Evolutionary conservation across 352 stramenopile species (phyloP).

Genomic region (Elongisporangium senticosum): DNA sequence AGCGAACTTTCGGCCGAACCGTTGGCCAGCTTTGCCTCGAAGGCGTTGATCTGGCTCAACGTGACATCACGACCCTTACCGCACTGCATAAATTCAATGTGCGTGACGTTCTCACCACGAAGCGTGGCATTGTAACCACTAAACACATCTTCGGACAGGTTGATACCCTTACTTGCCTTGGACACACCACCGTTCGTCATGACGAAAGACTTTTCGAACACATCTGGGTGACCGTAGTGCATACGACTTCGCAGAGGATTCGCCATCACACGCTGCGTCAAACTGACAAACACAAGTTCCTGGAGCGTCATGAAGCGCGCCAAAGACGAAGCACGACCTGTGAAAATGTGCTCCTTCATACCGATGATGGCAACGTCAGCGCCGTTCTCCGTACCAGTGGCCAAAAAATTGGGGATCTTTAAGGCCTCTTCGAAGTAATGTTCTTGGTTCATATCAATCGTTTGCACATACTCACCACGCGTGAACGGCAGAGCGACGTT

Average conservation of each 20-base stretch:
- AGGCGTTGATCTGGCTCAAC: constrained; percentile 83
- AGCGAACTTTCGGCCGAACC: constrained; percentile 76
- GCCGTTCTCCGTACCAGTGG: constrained; percentile 58
- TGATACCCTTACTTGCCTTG: constrained; percentile 86
- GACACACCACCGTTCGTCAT: constrained; percentile 84
- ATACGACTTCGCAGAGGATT: constrained; percentile 70
- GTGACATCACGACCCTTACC: constrained; percentile 86
- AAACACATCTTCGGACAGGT: constrained; percentile 88
- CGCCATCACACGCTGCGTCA: constrained; percentile 79
- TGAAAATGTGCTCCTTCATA: constrained; percentile 90
- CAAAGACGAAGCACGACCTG: constrained; percentile 73
- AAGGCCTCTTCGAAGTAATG: constrained; percentile 87
- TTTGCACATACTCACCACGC: constrained; percentile 82
- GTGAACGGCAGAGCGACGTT: constrained; percentile 85
- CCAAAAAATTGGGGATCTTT: constrained; percentile 86
- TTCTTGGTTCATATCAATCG: constrained; percentile 91
- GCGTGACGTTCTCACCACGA: constrained; percentile 69
- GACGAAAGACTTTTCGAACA: constrained; percentile 85
- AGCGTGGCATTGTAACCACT: constrained; percentile 81
- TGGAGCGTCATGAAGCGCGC: constrained; percentile 87
- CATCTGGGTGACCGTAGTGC: constrained; percentile 87
- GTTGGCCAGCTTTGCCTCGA: constrained; percentile 84
- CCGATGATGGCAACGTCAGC: constrained; percentile 80
- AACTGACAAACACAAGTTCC: constrained; percentile 84
- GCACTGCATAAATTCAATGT: constrained; percentile 87